A percentile compares a stretch with the other conserved stretches of the same genome.
phyloP scores from a whole-genome alignment of 2,329 filamentous ascomycete species.

The Pseudogymnoascus sp. region DNA sequence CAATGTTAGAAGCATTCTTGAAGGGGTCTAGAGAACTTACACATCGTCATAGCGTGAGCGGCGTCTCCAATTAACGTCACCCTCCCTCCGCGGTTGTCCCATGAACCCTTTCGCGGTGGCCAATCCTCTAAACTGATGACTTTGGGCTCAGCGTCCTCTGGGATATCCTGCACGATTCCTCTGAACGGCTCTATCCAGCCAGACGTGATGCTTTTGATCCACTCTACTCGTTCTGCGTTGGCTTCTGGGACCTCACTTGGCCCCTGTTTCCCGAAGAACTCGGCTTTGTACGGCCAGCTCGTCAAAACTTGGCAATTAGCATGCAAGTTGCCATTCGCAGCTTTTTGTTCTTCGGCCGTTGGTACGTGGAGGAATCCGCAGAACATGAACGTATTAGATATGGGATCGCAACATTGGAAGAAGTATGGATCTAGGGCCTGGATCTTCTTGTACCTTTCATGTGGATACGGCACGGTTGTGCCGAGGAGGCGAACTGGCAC shows the following conservation, averaged over 20 bases:
- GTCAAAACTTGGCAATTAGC: slow-evolving; percentile 32
- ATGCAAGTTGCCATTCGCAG: slow-evolving; percentile 24
- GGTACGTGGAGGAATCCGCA: slow-evolving; percentile 35
- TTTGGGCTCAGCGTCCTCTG: slow-evolving; percentile 27
- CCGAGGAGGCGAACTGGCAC: slow-evolving; percentile 28
- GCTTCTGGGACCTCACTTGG: slow-evolving; percentile 27
- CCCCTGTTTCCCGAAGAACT: slow-evolving; percentile 26
- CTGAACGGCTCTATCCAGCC: slow-evolving; percentile 31
- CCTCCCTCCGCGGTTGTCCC: slow-evolving; percentile 25
- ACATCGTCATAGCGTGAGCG: slow-evolving; percentile 42
- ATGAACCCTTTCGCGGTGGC: slow-evolving; percentile 26
- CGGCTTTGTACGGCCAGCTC: slow-evolving; percentile 34
- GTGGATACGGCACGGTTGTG: slow-evolving; percentile 26
- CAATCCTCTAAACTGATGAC: slow-evolving; percentile 31
- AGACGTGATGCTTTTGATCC: slow-evolving; percentile 28
- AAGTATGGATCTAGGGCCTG: slow-evolving; percentile 33
- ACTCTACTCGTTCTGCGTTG: slow-evolving; percentile 24
- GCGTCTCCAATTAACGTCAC: slow-evolving; percentile 38
- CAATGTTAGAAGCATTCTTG: slow-evolving; percentile 16
- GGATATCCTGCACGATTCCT: slow-evolving; percentile 27
- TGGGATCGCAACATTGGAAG: slow-evolving; percentile 34
- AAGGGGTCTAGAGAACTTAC: slow-evolving; percentile 31
- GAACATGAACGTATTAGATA: slow-evolving; percentile 32
- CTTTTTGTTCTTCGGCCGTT: slow-evolving; percentile 22
- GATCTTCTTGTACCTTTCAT: slow-evolving; percentile 25